Evolutionary conservation across 495 filamentous ascomycete genomes (phyloP), one percentile per base, ranked within the genome.

Genomic region (Penicillium riverlandense): DNA sequence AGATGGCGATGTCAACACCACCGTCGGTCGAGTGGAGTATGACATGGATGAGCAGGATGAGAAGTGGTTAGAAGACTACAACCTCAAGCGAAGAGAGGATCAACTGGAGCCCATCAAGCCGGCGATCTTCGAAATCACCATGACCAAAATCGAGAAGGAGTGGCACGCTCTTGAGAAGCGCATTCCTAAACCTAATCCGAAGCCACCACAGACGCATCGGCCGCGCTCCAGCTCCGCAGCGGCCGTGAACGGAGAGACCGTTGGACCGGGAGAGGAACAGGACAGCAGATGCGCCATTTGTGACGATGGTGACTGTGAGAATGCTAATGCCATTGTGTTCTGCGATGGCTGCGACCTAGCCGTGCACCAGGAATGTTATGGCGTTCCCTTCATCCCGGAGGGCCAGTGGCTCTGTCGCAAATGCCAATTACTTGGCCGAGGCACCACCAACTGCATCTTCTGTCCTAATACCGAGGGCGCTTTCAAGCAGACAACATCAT

Each of bases 31-130:
- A 29, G 92, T 96, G 34, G 92, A 99, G 54, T 99, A 99, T 54
- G 92, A 99, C 53, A 97, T 99, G 92, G 92, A 99, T 57, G 92
- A 97, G 63, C 92, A 99, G 58, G 92, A 99, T 59, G 90, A 94
- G 42, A 86, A 90, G 66, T 97, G 94, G 92, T 71, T 99, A 16
- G 85, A 94, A 44, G 78, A 78, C 35, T 79, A 88, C 50, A 99
- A 99, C 55, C 65, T 67, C 7, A 80, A 84, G 45, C 78, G 94
- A 31, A 83, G 82, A 55, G 69, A 73, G 3, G 74, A 84, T 45
- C 79, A 84, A 31, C 76, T 86, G 14, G 86, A 90, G 37, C 71
- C 83, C 0, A 92, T 99, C 50, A 89, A 88, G 34, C 85, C 89
- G 13, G 90, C 94, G 38, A 76, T 96, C 37, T 96, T 99, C 50